These are phyloP conservation scores for Penicillium italicum DNA, from an alignment of 2,329 filamentous ascomycete species.

Conservation along the genomic window DNA sequence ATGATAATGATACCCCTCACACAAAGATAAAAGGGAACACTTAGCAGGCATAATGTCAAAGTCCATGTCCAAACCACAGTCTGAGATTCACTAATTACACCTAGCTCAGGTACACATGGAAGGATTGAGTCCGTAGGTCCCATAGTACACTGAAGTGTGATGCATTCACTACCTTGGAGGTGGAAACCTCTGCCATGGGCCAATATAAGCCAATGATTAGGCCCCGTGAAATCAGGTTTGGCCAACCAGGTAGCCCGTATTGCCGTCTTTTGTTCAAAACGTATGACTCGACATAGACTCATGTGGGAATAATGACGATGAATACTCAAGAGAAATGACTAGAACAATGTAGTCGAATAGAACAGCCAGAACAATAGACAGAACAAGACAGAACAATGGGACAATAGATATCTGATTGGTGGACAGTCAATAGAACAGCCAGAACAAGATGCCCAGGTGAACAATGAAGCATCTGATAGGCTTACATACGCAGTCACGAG, in stretches of 20 bases:
- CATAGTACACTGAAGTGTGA: neutral
- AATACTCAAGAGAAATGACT: neutral
- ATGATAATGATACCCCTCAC: constrained; percentile 14
- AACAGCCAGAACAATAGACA: neutral
- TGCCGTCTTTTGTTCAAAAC: neutral
- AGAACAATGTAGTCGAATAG: neutral
- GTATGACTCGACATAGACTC: neutral
- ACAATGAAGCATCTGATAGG: no score
- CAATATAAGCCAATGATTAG: neutral
- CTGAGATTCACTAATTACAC: neutral
- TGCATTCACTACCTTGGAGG: neutral
- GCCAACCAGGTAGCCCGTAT: neutral
- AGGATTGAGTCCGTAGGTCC: neutral
- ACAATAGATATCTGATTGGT: neutral
- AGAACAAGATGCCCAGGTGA: no score
- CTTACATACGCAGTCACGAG: constrained; percentile 5
- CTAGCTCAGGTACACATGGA: neutral
- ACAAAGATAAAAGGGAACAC: constrained; percentile 5
- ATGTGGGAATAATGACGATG: neutral
- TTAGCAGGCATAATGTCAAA: neutral
- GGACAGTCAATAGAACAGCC: neutral
- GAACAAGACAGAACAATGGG: neutral
- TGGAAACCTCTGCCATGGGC: neutral
- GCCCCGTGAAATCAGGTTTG: neutral
- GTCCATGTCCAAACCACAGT: neutral